phyloP scores from a whole-genome alignment of 352 stramenopile species.

The Thalassiosira mediterranea region DNA sequence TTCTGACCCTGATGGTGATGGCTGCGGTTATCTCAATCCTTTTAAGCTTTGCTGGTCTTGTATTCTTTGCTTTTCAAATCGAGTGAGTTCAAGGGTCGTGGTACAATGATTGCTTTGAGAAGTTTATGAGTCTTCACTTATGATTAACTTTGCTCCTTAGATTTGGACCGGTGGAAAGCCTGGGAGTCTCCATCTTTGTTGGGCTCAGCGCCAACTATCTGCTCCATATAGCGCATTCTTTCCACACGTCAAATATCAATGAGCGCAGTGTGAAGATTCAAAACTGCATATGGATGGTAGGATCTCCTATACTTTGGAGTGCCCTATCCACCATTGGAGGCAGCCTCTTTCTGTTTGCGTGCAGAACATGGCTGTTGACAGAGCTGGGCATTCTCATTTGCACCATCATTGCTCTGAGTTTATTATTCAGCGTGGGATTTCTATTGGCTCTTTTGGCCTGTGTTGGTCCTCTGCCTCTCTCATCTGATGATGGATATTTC shows the following conservation, averaged over 20 bases:
- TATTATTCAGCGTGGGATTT: conserved; percentile 30
- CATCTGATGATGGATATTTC: not conserved
- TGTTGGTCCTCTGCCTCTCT: conserved; percentile 22
- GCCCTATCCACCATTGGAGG: conserved; percentile 36
- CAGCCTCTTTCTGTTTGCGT: conserved; percentile 37
- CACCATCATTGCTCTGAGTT: conserved; percentile 20
- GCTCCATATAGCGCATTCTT: conserved; percentile 35
- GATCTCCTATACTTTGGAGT: conserved; percentile 24
- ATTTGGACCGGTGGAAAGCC: conserved; percentile 35
- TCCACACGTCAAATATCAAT: conserved; percentile 26
- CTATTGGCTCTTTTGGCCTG: conserved; percentile 23
- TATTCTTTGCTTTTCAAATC: conserved; percentile 25
- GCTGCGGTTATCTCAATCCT: conserved; percentile 20
- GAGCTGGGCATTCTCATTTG: conserved; percentile 37
- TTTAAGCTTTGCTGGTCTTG: conserved; percentile 21
- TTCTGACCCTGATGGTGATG: conserved; percentile 33
- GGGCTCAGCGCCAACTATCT: conserved; percentile 34
- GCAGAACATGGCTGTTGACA: conserved; percentile 34
- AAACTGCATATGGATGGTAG: conserved; percentile 7
- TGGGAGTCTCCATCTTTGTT: conserved; percentile 44
- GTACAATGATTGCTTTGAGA: too few relatives aligned
- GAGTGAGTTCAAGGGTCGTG: too few relatives aligned
- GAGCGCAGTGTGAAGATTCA: conserved; percentile 35
- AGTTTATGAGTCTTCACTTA: too few relatives aligned
- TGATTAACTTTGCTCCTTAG: too few relatives aligned